phyloP scores from a whole-genome alignment of 2,329 filamentous ascomycete genomes.

The Verticillium isaacii region DNA sequence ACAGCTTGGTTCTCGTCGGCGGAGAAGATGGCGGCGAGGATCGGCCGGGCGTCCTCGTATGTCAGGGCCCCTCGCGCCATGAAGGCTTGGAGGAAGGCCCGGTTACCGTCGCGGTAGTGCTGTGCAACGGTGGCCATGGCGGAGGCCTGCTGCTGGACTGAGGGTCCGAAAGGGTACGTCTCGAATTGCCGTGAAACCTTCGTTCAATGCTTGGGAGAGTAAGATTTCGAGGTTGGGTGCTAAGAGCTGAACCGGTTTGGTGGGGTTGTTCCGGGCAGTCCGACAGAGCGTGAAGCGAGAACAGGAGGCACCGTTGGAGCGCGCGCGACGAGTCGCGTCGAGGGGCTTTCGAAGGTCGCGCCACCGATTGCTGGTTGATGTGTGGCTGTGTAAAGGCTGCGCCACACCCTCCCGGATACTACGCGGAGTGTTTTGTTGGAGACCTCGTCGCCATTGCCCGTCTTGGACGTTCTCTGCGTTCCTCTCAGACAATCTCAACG shows the following conservation, averaged over 20 bases:
- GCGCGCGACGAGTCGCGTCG: background rate
- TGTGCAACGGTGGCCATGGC: slow-evolving; percentile 14
- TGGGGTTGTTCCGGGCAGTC: background rate
- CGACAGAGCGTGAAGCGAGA: background rate
- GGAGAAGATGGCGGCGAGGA: slow-evolving; percentile 73
- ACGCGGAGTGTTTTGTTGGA: no score
- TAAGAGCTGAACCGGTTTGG: background rate
- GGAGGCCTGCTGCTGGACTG: background rate
- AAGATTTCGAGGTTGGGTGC: no score
- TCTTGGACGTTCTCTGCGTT: no score
- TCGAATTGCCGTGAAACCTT: background rate
- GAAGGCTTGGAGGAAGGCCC: slow-evolving; percentile 87
- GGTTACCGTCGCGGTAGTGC: slow-evolving; percentile 61
- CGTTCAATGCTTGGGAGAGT: background rate
- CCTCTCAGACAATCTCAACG: background rate
- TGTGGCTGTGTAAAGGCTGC: background rate
- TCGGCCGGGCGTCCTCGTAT: slow-evolving; percentile 63
- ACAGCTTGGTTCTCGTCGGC: slow-evolving; percentile 40
- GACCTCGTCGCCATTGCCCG: no score
- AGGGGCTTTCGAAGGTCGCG: background rate
- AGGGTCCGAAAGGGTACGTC: background rate
- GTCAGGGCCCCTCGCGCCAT: slow-evolving; percentile 75
- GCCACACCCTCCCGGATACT: background rate
- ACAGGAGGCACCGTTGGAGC: background rate
- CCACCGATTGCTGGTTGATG: background rate